Percentiles rank a stretch among this genome's conserved stretches.
phyloP scores from a whole-genome alignment of 768 basidiomycete genomes.

The Suillus tomentosus region DNA sequence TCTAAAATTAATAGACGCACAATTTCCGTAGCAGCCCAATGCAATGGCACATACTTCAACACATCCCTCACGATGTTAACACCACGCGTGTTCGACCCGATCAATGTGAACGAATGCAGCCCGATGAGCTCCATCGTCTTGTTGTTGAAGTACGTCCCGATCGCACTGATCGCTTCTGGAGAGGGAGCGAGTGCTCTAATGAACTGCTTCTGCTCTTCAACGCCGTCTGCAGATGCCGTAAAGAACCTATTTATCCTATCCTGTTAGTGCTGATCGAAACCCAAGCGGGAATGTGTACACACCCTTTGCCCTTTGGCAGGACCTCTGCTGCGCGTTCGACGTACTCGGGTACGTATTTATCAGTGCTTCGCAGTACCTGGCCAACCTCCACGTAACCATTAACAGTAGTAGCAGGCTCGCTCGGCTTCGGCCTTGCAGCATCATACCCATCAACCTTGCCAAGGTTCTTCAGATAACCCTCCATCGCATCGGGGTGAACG shows the following conservation, averaged over 20 bases:
- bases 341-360: slow-evolving; percentile 51
- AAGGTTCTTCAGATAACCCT: slow-evolving; percentile 55
- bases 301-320: slow-evolving; percentile 65
- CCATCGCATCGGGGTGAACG: slow-evolving; percentile 76
- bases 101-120: slow-evolving; percentile 53
- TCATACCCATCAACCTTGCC: slow-evolving; percentile 57
- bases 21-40: slow-evolving; percentile 70
- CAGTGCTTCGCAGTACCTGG: slow-evolving; percentile 49
- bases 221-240: slow-evolving; percentile 47
- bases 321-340: slow-evolving; percentile 52
- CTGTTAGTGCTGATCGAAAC: slow-evolving; percentile 10
- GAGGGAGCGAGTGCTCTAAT: slow-evolving; percentile 48
- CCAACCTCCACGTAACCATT: slow-evolving; percentile 52
- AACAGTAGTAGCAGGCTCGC: slow-evolving; percentile 34
- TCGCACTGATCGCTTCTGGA: slow-evolving; percentile 48
- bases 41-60: slow-evolving; percentile 60
- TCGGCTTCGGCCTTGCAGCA: slow-evolving; percentile 47
- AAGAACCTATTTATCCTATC: slow-evolving; percentile 55
- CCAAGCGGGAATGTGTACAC: slow-evolving; percentile 14
- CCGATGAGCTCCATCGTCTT: slow-evolving; percentile 62
- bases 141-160: slow-evolving; percentile 64
- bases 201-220: slow-evolving; percentile 47
- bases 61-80: slow-evolving; percentile 75
- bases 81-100: slow-evolving; percentile 51
- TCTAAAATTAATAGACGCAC: slow-evolving; percentile 42